phyloP scores from a whole-genome alignment of 2,329 filamentous ascomycete species.

The Fusarium falciforme region DNA sequence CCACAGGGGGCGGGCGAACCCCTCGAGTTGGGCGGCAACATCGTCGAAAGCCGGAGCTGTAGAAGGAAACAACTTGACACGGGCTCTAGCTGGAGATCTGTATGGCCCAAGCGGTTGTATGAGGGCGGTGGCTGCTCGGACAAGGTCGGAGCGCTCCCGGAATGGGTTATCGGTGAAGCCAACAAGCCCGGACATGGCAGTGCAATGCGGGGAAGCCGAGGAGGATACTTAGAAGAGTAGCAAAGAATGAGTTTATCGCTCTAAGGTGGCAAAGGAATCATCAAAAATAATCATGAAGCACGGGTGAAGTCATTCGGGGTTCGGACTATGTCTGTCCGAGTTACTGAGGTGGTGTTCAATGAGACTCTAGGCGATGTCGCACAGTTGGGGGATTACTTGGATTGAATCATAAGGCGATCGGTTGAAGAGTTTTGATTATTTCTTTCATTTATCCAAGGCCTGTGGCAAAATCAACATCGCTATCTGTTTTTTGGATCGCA shows the following conservation, averaged over 20 bases:
- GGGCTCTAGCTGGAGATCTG: slow-evolving; percentile 48
- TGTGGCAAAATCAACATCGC: not conserved
- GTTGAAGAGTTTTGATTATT: not conserved
- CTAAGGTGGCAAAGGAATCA: not conserved
- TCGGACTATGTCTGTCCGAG: not conserved
- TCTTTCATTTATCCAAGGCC: not conserved
- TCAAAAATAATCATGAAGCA: not conserved
- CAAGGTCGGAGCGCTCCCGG: slow-evolving; percentile 48
- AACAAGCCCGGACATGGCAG: slow-evolving; percentile 47
- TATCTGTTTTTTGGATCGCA: not conserved
- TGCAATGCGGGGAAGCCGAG: not conserved
- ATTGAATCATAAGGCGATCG: not conserved
- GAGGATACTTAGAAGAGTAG: not conserved
- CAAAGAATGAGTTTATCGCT: not conserved
- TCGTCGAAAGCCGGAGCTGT: slow-evolving; percentile 56
- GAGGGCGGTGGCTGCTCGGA: slow-evolving; percentile 48
- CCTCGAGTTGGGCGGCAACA: slow-evolving; percentile 56
- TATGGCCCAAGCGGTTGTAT: slow-evolving; percentile 47
- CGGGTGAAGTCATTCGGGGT: not conserved
- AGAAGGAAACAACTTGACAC: slow-evolving; percentile 49
- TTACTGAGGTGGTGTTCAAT: not conserved
- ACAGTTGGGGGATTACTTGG: not conserved
- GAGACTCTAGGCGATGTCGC: not conserved
- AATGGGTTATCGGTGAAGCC: slow-evolving; percentile 57
- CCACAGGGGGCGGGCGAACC: slow-evolving; percentile 46